Evolutionary conservation across 2,329 filamentous ascomycete species (phyloP).

Genomic region (Cercospora sojina): DNA sequence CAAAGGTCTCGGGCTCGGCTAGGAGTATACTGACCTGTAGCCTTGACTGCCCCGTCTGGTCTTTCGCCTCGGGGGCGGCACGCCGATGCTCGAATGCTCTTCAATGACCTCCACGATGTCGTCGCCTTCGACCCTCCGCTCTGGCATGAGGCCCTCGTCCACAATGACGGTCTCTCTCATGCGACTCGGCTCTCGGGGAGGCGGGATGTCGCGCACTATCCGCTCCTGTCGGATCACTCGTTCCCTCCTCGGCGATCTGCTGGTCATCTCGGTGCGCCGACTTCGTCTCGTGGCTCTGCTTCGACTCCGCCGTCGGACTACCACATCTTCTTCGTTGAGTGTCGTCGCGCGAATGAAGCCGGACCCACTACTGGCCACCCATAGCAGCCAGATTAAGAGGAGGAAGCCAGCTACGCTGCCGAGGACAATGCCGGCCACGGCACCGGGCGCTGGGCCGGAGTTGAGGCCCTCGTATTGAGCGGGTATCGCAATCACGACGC

Average conservation of each 20-base stretch:
- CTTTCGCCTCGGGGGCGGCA: slow-evolving; percentile 41
- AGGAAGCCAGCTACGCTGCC: slow-evolving; percentile 56
- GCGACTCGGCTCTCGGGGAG: slow-evolving; percentile 31
- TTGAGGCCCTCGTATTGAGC: slow-evolving; percentile 59
- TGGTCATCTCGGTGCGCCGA: slow-evolving; percentile 36
- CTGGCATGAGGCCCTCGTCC: slow-evolving; percentile 40
- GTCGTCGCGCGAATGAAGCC: slow-evolving; percentile 33
- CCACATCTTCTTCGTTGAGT: slow-evolving; percentile 37
- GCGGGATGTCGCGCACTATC: slow-evolving; percentile 36
- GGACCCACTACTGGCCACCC: slow-evolving; percentile 38
- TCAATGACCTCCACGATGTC: slow-evolving; percentile 61
- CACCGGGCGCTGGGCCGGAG: slow-evolving; percentile 55
- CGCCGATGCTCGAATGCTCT: slow-evolving; percentile 50
- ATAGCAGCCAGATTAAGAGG: slow-evolving; percentile 54
- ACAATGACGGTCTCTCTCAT: slow-evolving; percentile 43
- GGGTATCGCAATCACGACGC: slow-evolving; percentile 16
- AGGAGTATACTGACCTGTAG: slow-evolving; percentile 49
- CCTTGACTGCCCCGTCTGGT: slow-evolving; percentile 42
- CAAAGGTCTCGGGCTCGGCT: background rate
- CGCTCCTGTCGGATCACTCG: slow-evolving; percentile 38
- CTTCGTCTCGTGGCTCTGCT: slow-evolving; percentile 29
- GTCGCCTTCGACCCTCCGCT: slow-evolving; percentile 48
- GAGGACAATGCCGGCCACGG: slow-evolving; percentile 60
- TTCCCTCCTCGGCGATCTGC: slow-evolving; percentile 33
- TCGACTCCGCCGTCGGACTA: slow-evolving; percentile 34